Evolutionary conservation across 108 stramenopile species (phyloP).

Genomic region (Cyclotella sp.): DNA sequence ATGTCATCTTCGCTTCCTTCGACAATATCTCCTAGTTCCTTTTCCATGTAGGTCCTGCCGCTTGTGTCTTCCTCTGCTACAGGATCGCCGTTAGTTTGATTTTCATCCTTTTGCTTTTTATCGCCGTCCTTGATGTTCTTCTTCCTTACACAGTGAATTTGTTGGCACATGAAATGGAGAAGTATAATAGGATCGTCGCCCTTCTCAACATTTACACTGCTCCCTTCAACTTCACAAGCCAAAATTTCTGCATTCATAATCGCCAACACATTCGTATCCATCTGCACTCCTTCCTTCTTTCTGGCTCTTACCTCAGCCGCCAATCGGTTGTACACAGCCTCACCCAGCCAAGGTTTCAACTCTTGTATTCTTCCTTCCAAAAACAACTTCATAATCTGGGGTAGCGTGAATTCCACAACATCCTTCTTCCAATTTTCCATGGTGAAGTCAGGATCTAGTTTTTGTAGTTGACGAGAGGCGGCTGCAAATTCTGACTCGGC

Average conservation of each 20-base stretch:
- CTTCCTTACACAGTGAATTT: conserved; percentile 98
- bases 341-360: conserved; percentile 90
- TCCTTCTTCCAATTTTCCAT: conserved; percentile 90
- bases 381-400: conserved; percentile 91
- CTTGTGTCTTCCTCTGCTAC: conserved; percentile 27
- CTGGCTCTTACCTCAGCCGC: conserved; percentile 88
- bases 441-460: conserved; percentile 94
- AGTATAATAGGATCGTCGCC: conserved; percentile 91
- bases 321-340: conserved; percentile 88
- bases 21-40: conserved; percentile 85
- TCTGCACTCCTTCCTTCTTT: conserved; percentile 89
- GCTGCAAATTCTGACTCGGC: conserved; percentile 95
- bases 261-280: conserved; percentile 94
- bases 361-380: conserved; percentile 87
- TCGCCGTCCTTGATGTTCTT: conserved; percentile 78
- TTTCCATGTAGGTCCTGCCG: conserved; percentile 46
- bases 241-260: conserved; percentile 95
- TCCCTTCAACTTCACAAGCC: conserved; percentile 77
- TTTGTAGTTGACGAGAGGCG: conserved; percentile 89
- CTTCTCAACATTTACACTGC: conserved; percentile 70
- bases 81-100: conserved; percentile 59
- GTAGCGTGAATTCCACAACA: conserved; percentile 89
- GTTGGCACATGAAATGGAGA: conserved; percentile 97
- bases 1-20: conserved; percentile 94
- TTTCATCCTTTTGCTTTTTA: conserved; percentile 59